Evolutionary conservation across 2,329 filamentous ascomycete species (phyloP).

Genomic region (Aspergillus japonicus): DNA sequence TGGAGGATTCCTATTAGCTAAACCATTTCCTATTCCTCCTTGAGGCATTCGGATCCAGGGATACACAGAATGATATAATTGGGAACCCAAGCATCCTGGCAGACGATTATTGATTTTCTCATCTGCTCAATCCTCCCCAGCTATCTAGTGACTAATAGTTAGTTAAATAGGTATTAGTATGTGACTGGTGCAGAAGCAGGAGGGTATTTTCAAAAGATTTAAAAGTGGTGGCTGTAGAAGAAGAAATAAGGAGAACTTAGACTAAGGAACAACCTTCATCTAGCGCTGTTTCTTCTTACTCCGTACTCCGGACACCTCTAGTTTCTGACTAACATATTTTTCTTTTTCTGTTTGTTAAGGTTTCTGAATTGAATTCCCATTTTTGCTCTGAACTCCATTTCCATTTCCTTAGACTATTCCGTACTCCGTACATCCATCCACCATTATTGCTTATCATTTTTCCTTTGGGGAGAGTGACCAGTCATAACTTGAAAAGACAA

Average conservation of each 20-base stretch:
- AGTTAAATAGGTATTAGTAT: too few relatives aligned
- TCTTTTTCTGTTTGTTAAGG: background rate
- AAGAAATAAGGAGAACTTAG: background rate
- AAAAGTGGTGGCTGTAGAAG: background rate
- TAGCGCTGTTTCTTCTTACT: background rate
- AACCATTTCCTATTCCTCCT: background rate
- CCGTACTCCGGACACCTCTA: too few relatives aligned
- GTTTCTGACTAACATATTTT: background rate
- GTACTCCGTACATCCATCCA: too few relatives aligned
- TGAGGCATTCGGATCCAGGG: background rate
- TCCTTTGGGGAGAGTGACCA: background rate
- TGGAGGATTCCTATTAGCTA: background rate
- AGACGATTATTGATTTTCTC: background rate
- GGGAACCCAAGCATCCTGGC: background rate
- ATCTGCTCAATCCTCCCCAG: background rate
- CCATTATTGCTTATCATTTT: background rate
- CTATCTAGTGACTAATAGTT: too few relatives aligned
- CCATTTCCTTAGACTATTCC: background rate
- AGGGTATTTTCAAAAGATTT: too few relatives aligned
- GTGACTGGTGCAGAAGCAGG: too few relatives aligned
- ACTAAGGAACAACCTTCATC: background rate
- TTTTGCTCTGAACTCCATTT: background rate
- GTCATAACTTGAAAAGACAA: background rate
- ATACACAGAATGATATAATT: background rate
- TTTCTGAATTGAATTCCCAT: background rate